phyloP scores from a whole-genome alignment of 2,329 filamentous ascomycete genomes.

The Magnaporthales sp. region DNA sequence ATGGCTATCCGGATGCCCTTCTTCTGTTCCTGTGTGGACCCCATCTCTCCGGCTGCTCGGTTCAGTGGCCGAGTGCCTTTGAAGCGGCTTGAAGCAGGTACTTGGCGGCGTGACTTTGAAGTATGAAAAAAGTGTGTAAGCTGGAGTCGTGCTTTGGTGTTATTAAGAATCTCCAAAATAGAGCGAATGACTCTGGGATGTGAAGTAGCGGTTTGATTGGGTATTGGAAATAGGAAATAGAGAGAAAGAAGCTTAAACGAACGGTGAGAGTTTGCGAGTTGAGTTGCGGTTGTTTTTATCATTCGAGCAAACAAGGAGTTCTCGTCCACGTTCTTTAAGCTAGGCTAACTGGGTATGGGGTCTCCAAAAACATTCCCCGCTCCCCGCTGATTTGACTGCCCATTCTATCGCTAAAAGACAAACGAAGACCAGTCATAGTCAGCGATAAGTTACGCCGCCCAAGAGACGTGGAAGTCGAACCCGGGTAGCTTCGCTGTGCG shows the following conservation, averaged over 20 bases:
- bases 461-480: not conserved
- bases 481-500: not conserved
- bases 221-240: not conserved
- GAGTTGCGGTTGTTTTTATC: not conserved
- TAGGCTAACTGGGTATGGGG: not conserved
- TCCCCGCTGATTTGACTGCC: not conserved
- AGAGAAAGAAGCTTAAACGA: not conserved
- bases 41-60: slow-evolving; percentile 20
- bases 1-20: slow-evolving; percentile 70
- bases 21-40: slow-evolving; percentile 19
- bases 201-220: not conserved
- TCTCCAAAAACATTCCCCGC: not conserved
- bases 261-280: not conserved
- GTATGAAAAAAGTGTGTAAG: not conserved
- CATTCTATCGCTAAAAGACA: not conserved
- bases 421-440: not conserved
- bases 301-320: not conserved
- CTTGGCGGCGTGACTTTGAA: not conserved
- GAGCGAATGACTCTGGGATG: not conserved
- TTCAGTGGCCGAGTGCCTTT: not conserved
- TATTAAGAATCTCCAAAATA: not conserved
- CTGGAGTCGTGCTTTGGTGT: not conserved
- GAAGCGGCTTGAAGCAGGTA: not conserved
- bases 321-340: not conserved
- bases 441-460: not conserved